Percentiles rank a stretch among this genome's conserved stretches.
These are phyloP conservation scores for Penicillium sp. DNA, from an alignment of 2,329 filamentous ascomycete genomes.

Conservation along the genomic window DNA sequence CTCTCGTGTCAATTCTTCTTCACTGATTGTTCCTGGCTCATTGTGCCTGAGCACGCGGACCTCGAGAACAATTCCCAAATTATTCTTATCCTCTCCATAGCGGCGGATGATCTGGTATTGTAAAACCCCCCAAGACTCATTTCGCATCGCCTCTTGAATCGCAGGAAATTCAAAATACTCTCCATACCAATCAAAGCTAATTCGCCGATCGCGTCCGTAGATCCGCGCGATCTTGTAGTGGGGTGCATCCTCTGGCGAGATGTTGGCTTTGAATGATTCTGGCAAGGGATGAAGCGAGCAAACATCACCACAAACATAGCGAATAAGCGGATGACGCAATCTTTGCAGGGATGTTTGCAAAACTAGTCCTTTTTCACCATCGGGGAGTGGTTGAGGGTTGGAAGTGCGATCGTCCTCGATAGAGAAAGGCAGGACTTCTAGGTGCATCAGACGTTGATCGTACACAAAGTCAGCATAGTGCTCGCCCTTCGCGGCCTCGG, in stretches of 20 bases:
- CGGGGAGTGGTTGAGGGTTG: conserved; percentile 14
- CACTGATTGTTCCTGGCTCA: too few species aligned
- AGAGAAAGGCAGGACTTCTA: conserved; percentile 36
- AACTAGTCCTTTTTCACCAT: conserved; percentile 37
- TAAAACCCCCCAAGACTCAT: conserved; percentile 27
- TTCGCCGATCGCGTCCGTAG: conserved; percentile 39
- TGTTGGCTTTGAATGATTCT: neutral
- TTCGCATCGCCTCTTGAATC: conserved; percentile 23
- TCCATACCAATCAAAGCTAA: conserved; percentile 43
- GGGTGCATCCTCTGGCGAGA: conserved; percentile 20
- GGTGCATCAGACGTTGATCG: conserved; percentile 33
- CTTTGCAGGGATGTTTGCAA: conserved; percentile 42
- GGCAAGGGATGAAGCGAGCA: conserved; percentile 39
- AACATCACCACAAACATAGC: conserved; percentile 43
- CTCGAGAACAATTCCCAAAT: neutral
- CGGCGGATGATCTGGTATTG: conserved; percentile 42
- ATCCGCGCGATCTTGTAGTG: conserved; percentile 37
- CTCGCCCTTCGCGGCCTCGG: too few species aligned
- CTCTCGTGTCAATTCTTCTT: too few species aligned
- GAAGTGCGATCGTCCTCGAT: conserved; percentile 3
- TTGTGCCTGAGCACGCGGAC: neutral
- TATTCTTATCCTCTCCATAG: neutral
- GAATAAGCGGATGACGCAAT: conserved; percentile 42
- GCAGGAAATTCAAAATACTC: conserved; percentile 37
- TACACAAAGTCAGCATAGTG: conserved; percentile 21